Conservation (phyloP, 1,284 basidiomycete species). For the Amylostereum chailletii region DNA sequence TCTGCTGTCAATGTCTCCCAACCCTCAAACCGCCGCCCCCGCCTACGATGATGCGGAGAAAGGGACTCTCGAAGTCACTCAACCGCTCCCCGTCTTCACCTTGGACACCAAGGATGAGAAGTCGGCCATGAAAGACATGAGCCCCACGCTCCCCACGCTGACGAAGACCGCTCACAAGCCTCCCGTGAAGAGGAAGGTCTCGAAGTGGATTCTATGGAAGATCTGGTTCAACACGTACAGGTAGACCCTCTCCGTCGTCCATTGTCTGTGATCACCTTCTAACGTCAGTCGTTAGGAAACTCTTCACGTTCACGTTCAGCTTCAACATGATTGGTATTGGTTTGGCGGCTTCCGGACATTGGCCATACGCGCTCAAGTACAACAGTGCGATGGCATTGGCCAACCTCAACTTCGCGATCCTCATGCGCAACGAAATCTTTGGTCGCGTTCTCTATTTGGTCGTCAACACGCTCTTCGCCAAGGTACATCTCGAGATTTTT, state of each 20-base stretch:
- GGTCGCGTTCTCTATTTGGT: conserved; percentile 42
- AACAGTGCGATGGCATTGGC: conserved; percentile 53
- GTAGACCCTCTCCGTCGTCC: conserved; percentile 21
- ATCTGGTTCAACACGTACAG: conserved; percentile 69
- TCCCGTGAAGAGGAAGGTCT: conserved; percentile 34
- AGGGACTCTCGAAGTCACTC: conserved; percentile 35
- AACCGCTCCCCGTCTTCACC: conserved; percentile 13
- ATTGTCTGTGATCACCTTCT: background rate
- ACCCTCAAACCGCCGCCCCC: conserved; percentile 22
- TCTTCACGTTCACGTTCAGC: conserved; percentile 49
- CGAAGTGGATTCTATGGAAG: conserved; percentile 47
- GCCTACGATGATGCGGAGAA: conserved; percentile 48
- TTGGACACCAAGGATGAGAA: conserved; percentile 10
- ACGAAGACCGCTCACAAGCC: conserved; percentile 20
- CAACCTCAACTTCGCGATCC: conserved; percentile 42
- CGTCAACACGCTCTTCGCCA: conserved; percentile 48
- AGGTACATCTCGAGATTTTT: conserved; percentile 29
- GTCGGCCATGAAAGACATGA: conserved; percentile 8
- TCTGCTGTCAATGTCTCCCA: conserved; percentile 8
- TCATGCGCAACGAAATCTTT: conserved; percentile 52
- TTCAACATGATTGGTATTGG: conserved; percentile 54
- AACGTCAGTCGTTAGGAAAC: conserved; percentile 37
- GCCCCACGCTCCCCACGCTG: conserved; percentile 7
- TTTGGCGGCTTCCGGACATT: conserved; percentile 56
- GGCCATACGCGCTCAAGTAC: conserved; percentile 50